These are phyloP conservation scores for Fusarium sp. DNA, from an alignment of 2,329 filamentous ascomycete genomes.

Conservation along the genomic window DNA sequence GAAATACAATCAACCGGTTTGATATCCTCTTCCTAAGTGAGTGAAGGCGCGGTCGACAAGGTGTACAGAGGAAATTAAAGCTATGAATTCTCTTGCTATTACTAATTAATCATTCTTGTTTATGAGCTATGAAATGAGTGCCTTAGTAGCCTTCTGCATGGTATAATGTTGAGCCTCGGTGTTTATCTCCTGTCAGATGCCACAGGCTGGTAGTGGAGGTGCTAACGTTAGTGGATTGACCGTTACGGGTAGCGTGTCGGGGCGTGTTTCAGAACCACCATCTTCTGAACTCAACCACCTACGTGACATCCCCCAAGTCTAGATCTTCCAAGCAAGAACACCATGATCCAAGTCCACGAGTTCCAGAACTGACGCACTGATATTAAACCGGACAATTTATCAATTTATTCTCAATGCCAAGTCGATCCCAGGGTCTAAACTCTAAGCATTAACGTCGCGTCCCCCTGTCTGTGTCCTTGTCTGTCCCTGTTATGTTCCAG, in stretches of 20 bases:
- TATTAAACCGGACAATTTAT: neutral
- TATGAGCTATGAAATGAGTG: neutral
- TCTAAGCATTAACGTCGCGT: neutral
- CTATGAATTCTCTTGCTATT: neutral
- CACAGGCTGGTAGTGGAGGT: neutral
- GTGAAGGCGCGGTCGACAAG: neutral
- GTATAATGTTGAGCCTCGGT: neutral
- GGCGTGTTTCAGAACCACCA: neutral
- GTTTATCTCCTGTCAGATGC: too few relatives aligned
- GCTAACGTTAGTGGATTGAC: neutral
- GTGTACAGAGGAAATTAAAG: neutral
- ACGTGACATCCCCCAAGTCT: neutral
- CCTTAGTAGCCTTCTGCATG: neutral
- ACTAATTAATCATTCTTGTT: neutral
- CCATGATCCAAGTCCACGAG: neutral
- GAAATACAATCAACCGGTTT: neutral
- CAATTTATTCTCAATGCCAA: neutral
- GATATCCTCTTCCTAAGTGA: neutral
- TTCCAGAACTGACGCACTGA: neutral
- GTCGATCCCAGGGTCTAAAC: neutral
- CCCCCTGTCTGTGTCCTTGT: neutral
- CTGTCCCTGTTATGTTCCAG: neutral
- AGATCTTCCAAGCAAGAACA: neutral
- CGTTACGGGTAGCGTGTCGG: neutral
- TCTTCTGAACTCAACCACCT: neutral